Evolutionary conservation across 306 rosid genomes (phyloP).

Genomic region (Prunus mira): DNA sequence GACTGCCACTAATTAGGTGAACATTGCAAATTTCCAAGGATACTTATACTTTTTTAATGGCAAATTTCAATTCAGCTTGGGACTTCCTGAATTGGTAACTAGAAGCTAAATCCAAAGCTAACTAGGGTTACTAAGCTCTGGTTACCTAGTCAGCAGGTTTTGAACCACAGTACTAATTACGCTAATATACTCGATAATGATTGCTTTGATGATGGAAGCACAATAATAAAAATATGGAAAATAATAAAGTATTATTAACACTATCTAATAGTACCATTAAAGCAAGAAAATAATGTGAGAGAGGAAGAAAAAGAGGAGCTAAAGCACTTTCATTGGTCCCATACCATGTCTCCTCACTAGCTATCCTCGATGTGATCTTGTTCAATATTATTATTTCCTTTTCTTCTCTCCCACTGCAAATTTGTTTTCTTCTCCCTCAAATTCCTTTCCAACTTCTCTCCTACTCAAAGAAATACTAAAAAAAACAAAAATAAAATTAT

Average conservation of each 20-base stretch:
- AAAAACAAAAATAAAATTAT: neutral
- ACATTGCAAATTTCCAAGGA: neutral
- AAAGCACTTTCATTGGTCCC: conserved; percentile 52
- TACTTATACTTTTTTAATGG: neutral
- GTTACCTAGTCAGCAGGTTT: neutral
- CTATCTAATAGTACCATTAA: conserved; percentile 46
- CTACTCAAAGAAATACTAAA: neutral
- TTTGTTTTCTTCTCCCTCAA: conserved; percentile 14
- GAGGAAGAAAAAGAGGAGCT: conserved; percentile 39
- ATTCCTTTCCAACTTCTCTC: conserved; percentile 6
- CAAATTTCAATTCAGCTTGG: neutral
- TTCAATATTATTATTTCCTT: conserved; percentile 1
- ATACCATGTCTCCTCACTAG: conserved; percentile 50
- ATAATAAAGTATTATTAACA: conserved; percentile 28
- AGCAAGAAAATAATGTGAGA: conserved; percentile 41
- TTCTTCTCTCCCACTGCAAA: conserved; percentile 12
- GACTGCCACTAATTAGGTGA: neutral
- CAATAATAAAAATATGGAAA: conserved; percentile 30
- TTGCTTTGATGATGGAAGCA: conserved; percentile 37
- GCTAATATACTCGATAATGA: conserved; percentile 33
- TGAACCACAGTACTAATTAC: conserved; percentile 24
- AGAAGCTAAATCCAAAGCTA: conserved; percentile 6
- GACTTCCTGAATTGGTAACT: neutral
- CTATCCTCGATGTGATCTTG: conserved; percentile 38
- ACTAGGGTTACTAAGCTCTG: conserved; percentile 11